Base-by-base conservation (phyloP, 352 stramenopile species). In the Phytophthora cactorum region DNA sequence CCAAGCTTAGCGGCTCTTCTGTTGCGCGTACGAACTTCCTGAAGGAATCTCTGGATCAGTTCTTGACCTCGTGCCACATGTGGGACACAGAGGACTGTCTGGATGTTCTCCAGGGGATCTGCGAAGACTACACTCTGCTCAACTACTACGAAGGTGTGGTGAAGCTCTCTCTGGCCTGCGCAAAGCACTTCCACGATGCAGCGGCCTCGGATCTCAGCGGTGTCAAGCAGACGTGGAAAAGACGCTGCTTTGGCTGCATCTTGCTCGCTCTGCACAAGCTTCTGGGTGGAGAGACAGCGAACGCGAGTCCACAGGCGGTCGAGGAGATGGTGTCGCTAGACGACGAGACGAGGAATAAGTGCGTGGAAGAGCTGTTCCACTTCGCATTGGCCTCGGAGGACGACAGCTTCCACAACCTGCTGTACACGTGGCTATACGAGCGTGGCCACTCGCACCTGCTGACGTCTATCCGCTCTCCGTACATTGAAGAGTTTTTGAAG, bases 81-180 rank as follows among this genome's bases (percentile, higher is more conserved):
- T 96, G 88, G 88, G 84, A 93, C 51, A 91, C 86, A 4, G 83
- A 86, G 38, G 85, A 92, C 49, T 90, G 83, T 31, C 56, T 96
- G 28, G 81, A 87, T 7, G 88, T 94, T 15, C 69, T 96, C 1
- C 84, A 93, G 55, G 72, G 73, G 0, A 94, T 94, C 29, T 96
- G 88, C 52, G 83, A 93, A 29, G 84, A 93, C 65, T 94, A 93
- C 66, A 84, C 82, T 28, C 49, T 90, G 34, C 68, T 96, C 10
- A 81, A 90, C 34, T 96, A 82, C 52, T 93, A 95, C 64, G 86
- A 96, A 74, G 88, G 88, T n/a, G 84, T 91, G 4, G 88, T 96
- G 43, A 93, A 92, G 70, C 75, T 96, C 14, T 78, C 85, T 15
- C 78, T 96, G 2, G 85, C 88, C 9, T 94, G 86, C 22, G 88